These are phyloP conservation scores for Penicillium sp. DNA, from an alignment of 2,329 filamentous ascomycete species.

Conservation along the genomic window DNA sequence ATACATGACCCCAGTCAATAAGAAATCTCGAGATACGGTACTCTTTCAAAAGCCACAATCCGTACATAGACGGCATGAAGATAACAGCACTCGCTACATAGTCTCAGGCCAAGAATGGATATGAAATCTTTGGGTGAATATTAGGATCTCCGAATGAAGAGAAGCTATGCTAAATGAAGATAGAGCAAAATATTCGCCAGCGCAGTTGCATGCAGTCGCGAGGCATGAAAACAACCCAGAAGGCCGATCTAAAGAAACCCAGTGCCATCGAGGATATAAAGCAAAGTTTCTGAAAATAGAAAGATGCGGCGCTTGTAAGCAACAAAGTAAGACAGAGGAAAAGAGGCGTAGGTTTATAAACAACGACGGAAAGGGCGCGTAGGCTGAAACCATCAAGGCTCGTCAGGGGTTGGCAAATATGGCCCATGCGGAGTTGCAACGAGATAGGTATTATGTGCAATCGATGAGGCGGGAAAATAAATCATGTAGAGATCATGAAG, in stretches of 20 bases:
- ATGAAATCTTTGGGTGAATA: slow-evolving; percentile 9
- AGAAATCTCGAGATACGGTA: too few species aligned
- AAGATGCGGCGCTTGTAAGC: not conserved
- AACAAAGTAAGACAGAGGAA: not conserved
- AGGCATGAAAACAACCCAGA: slow-evolving; percentile 3
- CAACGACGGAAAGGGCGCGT: slow-evolving; percentile 5
- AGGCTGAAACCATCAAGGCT: slow-evolving; percentile 18
- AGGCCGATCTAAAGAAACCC: slow-evolving; percentile 7
- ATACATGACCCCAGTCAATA: too few species aligned
- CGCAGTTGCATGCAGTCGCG: slow-evolving; percentile 12
- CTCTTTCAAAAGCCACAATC: too few species aligned
- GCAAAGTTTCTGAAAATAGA: not conserved
- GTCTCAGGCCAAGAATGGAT: not conserved
- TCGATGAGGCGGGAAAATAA: slow-evolving; percentile 10
- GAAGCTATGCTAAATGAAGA: slow-evolving; percentile 9
- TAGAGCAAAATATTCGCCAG: slow-evolving; percentile 1
- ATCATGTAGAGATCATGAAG: slow-evolving; percentile 17
- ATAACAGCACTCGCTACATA: not conserved
- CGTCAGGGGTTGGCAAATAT: slow-evolving; percentile 18
- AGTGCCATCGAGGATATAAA: slow-evolving; percentile 5
- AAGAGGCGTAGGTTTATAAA: slow-evolving; percentile 14
- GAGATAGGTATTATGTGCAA: slow-evolving; percentile 27
- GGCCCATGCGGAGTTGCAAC: slow-evolving; percentile 13
- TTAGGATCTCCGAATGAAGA: slow-evolving; percentile 17
- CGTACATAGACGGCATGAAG: not conserved